Conservation (phyloP, 306 rosid genomes). For the Crataegus laevigata region DNA sequence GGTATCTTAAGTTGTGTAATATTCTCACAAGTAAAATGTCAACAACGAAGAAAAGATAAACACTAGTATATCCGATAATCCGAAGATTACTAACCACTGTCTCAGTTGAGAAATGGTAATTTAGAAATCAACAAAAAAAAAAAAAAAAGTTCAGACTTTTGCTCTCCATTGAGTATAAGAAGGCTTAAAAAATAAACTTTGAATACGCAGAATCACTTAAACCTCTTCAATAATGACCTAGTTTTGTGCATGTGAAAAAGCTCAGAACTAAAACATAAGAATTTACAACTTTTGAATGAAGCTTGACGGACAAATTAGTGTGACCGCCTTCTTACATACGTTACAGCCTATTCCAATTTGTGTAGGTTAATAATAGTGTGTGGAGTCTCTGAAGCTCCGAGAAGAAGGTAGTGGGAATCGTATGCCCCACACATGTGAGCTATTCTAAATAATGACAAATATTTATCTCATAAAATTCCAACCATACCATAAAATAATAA, state of each 20-base stretch:
- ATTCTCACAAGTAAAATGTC: background rate
- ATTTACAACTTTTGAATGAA: background rate
- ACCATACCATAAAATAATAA: background rate
- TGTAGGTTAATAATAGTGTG: background rate
- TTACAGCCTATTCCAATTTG: background rate
- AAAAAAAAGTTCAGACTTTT: too few species aligned
- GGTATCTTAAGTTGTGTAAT: background rate
- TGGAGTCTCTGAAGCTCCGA: background rate
- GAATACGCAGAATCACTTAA: background rate
- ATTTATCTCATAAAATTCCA: background rate
- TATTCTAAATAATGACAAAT: background rate
- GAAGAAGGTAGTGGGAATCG: background rate
- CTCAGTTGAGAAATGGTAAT: background rate
- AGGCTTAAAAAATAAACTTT: background rate
- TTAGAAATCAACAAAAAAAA: too few species aligned
- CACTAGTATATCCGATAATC: too few species aligned
- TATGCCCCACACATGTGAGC: slow-evolving; percentile 5
- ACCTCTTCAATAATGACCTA: background rate
- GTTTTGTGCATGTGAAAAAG: background rate
- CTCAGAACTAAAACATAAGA: background rate
- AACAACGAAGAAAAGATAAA: background rate
- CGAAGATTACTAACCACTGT: background rate
- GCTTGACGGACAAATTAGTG: too few species aligned
- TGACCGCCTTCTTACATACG: too few species aligned
- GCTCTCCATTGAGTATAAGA: too few species aligned